Evolutionary conservation across 1,139 yeast species (phyloP), one percentile per base, ranked within the genome.

Genomic region (Nematodospora anomalae): DNA sequence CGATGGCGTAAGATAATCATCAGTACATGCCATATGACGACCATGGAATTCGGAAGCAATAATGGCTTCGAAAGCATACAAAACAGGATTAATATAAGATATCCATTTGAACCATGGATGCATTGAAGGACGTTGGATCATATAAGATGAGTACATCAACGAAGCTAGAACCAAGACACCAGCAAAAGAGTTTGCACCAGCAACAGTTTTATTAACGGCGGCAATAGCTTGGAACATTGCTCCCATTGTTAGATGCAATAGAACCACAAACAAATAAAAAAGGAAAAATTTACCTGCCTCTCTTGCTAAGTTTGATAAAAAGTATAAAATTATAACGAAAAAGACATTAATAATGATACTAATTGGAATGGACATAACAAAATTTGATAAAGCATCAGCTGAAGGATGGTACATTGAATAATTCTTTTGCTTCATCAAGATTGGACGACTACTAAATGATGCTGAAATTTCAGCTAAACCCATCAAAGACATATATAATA

Each of bases 41-140:
- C 75, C 76, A 51, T 78, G 81, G 49, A 79, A 79, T 49, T 79
- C 84, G 27, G 69, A 62, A 11, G 74, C 62, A 43, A 79, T 55
- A 63, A 79, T 63, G 9, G 79, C 64, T 50, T 79, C 83, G 41
- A 76, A 79, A 6, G 74, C 77, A 47, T 78, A 79, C 31, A 74
- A 58, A 36, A 79, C 56, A 3, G 85, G 84, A 46, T 79, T 64
- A 38, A 77, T 60, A 49, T 76, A 79, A 4, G 78, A 71, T 28
- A 77, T 67, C 85, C 85, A 79, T 52, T 74, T 71, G 50, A 78
- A 77, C 83, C 83, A 79, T 25, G 80, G 80, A 45, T 71, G 81
- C 83, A 79, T 79, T 0, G 73, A 62, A 6, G 79, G 78, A 32
- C 73, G 57, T 48, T 76, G 83, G 44, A 79, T 68, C 67, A 73